Conservation (phyloP, 768 basidiomycete genomes). For the Termitomyces sp. region DNA sequence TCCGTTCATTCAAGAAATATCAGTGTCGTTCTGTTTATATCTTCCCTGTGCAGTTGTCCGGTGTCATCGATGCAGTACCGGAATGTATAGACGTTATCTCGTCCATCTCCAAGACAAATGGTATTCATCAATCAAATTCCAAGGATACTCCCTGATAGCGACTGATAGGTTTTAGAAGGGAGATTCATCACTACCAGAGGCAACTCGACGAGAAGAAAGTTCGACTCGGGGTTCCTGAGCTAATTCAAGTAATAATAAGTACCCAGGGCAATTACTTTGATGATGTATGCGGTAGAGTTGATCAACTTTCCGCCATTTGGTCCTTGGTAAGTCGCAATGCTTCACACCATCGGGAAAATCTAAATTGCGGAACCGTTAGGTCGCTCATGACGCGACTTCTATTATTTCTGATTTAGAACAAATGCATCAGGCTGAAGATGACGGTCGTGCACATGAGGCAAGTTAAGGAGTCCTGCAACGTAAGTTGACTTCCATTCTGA, state of each 20-base stretch:
- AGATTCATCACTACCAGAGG: background rate
- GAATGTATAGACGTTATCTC: background rate
- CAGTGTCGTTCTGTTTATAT: background rate
- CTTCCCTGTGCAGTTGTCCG: background rate
- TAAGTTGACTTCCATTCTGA: background rate
- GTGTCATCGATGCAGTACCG: background rate
- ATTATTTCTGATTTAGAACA: background rate
- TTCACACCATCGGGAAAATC: background rate
- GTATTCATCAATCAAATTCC: background rate
- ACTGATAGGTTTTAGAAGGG: background rate
- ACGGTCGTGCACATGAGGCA: background rate
- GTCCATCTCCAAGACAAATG: background rate
- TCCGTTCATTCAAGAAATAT: background rate
- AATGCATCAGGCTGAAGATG: background rate
- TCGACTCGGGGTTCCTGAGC: background rate
- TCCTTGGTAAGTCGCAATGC: background rate
- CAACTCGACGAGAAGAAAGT: background rate
- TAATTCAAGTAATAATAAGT: conserved; percentile 2
- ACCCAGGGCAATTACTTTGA: conserved; percentile 2
- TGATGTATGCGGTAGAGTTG: conserved; percentile 1
- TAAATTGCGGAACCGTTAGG: background rate
- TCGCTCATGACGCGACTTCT: background rate
- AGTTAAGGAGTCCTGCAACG: background rate
- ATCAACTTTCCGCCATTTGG: background rate
- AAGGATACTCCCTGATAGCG: background rate